Percentiles rank a stretch among this genome's conserved stretches.
phyloP scores from a whole-genome alignment of 1,284 basidiomycete species.

The Blastosporella zonata region DNA sequence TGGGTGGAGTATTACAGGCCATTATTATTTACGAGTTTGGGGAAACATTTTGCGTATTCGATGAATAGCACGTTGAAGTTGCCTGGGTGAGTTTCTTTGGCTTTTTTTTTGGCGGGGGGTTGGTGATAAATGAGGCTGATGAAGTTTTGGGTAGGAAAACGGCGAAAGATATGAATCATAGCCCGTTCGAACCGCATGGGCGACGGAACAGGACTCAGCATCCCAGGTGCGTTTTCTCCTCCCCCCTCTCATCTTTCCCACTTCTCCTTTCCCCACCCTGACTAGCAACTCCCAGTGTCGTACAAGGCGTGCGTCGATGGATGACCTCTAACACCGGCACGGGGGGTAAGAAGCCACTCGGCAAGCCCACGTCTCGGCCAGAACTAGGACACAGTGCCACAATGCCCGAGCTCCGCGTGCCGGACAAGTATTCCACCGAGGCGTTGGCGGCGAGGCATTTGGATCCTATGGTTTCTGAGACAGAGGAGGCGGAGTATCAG shows the following conservation, averaged over 20 bases:
- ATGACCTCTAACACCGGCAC: slow-evolving; percentile 52
- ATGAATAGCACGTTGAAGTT: slow-evolving; percentile 86
- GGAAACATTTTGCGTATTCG: slow-evolving; percentile 82
- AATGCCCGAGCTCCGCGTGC: slow-evolving; percentile 21
- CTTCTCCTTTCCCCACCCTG: neutral
- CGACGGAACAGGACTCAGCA: slow-evolving; percentile 37
- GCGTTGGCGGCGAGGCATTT: slow-evolving; percentile 61
- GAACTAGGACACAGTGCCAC: slow-evolving; percentile 29
- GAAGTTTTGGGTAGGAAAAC: slow-evolving; percentile 50
- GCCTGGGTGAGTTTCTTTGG: slow-evolving; percentile 55
- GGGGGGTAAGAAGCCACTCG: slow-evolving; percentile 31
- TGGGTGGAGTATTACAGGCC: slow-evolving; percentile 94
- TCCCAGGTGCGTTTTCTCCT: slow-evolving; percentile 34
- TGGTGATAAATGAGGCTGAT: slow-evolving; percentile 4
- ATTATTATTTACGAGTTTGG: slow-evolving; percentile 74
- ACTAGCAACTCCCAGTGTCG: slow-evolving; percentile 43
- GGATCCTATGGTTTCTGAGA: slow-evolving; percentile 60
- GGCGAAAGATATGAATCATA: slow-evolving; percentile 61
- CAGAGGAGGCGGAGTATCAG: slow-evolving; percentile 77
- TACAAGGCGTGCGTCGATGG: slow-evolving; percentile 72
- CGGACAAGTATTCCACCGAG: slow-evolving; percentile 61
- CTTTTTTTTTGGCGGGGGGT: neutral
- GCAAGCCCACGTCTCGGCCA: slow-evolving; percentile 30
- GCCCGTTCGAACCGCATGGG: slow-evolving; percentile 68
- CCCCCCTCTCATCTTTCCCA: neutral